Conservation (phyloP, 257 asterid species). For the Gentiana dahurica region DNA sequence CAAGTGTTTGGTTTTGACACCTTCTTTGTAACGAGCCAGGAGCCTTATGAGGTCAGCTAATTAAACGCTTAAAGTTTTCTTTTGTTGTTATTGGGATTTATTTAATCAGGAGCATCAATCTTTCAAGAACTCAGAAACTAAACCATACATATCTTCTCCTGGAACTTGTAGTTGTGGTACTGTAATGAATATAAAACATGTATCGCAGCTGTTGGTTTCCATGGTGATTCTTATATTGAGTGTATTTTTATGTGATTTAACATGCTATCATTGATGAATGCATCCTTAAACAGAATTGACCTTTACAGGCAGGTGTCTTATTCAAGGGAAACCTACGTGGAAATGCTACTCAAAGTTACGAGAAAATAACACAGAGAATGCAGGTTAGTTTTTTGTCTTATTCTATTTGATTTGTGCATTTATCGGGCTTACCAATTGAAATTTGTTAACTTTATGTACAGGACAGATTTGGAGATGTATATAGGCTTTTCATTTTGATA, state of each 20-base stretch:
- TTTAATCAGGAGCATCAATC: not conserved
- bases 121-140: not conserved
- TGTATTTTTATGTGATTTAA: not conserved
- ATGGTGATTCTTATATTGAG: not conserved
- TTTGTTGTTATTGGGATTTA: not conserved
- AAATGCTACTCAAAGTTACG: constrained; percentile 66
- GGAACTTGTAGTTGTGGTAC: not conserved
- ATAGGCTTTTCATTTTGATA: constrained; percentile 68
- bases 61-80: constrained; percentile 4
- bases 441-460: constrained; percentile 30
- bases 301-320: constrained; percentile 72
- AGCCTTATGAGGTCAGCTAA: constrained; percentile 89
- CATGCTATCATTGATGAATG: not conserved
- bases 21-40: constrained; percentile 90
- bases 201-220: too few relatives aligned
- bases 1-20: constrained; percentile 96
- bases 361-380: constrained; percentile 73
- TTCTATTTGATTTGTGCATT: constrained; percentile 12
- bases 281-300: constrained; percentile 1
- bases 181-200: not conserved
- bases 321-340: constrained; percentile 96
- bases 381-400: constrained; percentile 40
- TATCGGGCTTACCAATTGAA: constrained; percentile 12
- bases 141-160: not conserved
- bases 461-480: constrained; percentile 83